Base-by-base conservation (phyloP, 345 rosid genomes). In the Salix brachista region DNA sequence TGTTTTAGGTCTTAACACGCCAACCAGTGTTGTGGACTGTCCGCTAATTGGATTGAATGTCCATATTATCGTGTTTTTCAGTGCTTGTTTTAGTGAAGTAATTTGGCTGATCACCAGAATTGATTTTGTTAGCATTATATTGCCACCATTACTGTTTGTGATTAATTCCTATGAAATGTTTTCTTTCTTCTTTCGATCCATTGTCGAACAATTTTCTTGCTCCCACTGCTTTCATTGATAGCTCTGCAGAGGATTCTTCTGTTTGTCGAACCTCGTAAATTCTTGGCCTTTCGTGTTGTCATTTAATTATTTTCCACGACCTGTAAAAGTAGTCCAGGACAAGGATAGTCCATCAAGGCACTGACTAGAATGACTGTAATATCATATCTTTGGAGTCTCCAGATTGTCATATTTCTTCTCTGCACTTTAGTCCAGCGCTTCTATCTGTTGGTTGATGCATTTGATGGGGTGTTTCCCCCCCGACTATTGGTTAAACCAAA, bases 41-140 rank as follows among this genome's bases (percentile, higher is more conserved):
- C 78, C 73, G 79, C 89, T 82, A 84, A 86, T 86, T 84, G 82
- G 82, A 68, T 82, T 82, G 46, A 68, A 41, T 84, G 85, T 81
- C 82, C 82, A 83, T 77, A 42, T 42, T 42, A 23, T 73, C 77
- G 67, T 82, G 78, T 82, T 67, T 73, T 73, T 78, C 80, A 21
- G 77, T 80, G 75, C 64, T 77, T 52, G 72, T 75, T 69, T 50
- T 75, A 69, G 82, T 62, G 56, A 67, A 62, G 46, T 70, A 44
- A 44, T 71, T 67, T 58, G 72, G 69, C 79, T 48, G 72, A 70
- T 70, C 37, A 52, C 79, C 52, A 76, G 54, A 58, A 9, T 58
- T 58, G 28, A 23, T 58, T 58, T 58, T 58, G 16, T 58, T 23
- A 58, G 28, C 28, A 23, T 58, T 3, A 9, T 67, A 70, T 78